Base-by-base conservation (phyloP, 108 stramenopile genomes). In the Halocafeteria seosinensis region DNA sequence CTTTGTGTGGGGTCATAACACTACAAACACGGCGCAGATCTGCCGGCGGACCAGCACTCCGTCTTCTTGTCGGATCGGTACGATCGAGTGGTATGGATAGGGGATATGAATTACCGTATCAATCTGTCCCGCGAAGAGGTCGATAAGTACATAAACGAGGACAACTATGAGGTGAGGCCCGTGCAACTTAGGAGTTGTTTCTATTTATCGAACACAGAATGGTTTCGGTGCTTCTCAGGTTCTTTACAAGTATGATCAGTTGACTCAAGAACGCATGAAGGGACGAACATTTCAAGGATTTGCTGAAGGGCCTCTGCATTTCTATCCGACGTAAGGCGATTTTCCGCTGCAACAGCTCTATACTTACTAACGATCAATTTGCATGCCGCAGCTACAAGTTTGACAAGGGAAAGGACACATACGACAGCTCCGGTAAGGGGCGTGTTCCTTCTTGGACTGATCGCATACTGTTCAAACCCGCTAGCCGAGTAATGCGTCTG, bases 71-170 rank as follows among this genome's bases (percentile, higher is more conserved):
- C 61, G 9, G n/a, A 13, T 9, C 35, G 66, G 1, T 71, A 69
- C 34, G 78, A 79, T 50, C 28, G 57, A 31, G 38, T 71, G 32
- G 67, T 76, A 30, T 76, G 67, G 60, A 12, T 73, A 25, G 82
- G 82, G 6, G 82, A 83, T 67, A 65, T 83, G 35, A 83, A 83
- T 57, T 83, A 78, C 38, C 73, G 82, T 5, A 63, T 79, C 30
- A 68, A 81, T 37, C 58, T 74, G 13, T 61, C 73, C 23, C 59
- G 84, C 24, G 71, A 76, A 31, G 78, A 76, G 21, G 75, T 81
- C 4, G 84, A 85, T 52, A 74, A 58, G 0, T 69, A 76, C 65
- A 53, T 83, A 17, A 64, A 47, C 36, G 52, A 61, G 58, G 42
- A 17, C 42, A 47, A 47, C 42, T n/a, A 47, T n/a, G 42, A 17